Conservation (phyloP, 352 stramenopile species). For the Phytophthora multivora region DNA sequence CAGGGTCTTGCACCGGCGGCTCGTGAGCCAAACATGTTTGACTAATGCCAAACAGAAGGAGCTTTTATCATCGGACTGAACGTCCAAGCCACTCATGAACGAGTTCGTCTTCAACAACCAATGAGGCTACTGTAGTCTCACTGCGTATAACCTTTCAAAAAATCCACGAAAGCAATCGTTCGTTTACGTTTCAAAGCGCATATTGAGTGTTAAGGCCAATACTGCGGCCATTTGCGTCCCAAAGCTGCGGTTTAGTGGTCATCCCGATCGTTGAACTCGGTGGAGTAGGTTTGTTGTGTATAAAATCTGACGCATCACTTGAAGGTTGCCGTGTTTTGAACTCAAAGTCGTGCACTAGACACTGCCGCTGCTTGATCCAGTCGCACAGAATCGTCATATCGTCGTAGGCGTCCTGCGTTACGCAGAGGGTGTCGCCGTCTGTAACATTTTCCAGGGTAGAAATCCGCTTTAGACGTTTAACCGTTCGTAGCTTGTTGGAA, state of each 20-base stretch:
- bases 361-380: constrained; percentile 62
- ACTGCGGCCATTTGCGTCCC: constrained; percentile 61
- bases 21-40: neutral
- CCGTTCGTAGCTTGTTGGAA: neutral
- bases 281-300: neutral
- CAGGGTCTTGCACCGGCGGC: no score
- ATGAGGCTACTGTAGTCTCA: neutral
- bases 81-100: no score
- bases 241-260: constrained; percentile 34
- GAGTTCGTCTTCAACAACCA: no score
- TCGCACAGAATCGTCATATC: constrained; percentile 74
- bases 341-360: constrained; percentile 34
- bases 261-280: neutral
- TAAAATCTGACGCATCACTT: neutral
- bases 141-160: neutral
- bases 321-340: constrained; percentile 4
- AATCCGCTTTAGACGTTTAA: constrained; percentile 45
- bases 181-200: neutral
- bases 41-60: no score
- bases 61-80: no score
- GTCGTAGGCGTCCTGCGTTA: constrained; percentile 63
- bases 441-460: constrained; percentile 43
- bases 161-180: neutral
- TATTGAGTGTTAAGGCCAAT: constrained; percentile 35
- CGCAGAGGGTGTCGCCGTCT: constrained; percentile 63